These are phyloP conservation scores for Trichoderma oligosporum DNA, from an alignment of 2,329 filamentous ascomycete genomes.

Conservation along the genomic window DNA sequence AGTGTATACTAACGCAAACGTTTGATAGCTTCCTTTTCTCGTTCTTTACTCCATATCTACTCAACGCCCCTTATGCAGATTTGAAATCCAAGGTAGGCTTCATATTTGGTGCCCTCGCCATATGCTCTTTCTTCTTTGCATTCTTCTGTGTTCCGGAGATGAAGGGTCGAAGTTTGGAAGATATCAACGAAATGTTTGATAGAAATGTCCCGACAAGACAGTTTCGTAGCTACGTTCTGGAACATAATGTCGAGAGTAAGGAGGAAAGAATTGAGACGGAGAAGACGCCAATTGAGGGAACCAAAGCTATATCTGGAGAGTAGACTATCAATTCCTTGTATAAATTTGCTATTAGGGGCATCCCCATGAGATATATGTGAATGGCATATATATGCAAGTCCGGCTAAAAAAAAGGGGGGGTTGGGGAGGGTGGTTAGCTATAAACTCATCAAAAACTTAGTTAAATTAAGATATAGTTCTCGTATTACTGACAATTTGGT, in stretches of 20 bases:
- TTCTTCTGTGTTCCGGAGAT: conserved; percentile 9
- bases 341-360: no score
- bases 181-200: conserved; percentile 15
- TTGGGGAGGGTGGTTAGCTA: no score
- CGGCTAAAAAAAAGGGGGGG: no score
- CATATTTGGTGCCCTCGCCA: conserved; percentile 4
- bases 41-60: conserved; percentile 7
- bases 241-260: neutral
- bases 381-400: no score
- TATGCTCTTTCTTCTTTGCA: conserved; percentile 9
- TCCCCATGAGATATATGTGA: no score
- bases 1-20: neutral
- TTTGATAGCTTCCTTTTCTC: conserved; percentile 9
- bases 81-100: conserved; percentile 4
- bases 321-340: no score
- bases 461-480: no score
- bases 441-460: no score
- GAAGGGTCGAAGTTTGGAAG: conserved; percentile 4
- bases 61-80: conserved; percentile 6
- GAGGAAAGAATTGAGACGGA: neutral
- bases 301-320: neutral
- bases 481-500: no score
- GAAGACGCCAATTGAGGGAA: neutral
- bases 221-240: neutral
- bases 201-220: neutral